phyloP scores from a whole-genome alignment of 2,329 filamentous ascomycete genomes.

The Cytospora mali region DNA sequence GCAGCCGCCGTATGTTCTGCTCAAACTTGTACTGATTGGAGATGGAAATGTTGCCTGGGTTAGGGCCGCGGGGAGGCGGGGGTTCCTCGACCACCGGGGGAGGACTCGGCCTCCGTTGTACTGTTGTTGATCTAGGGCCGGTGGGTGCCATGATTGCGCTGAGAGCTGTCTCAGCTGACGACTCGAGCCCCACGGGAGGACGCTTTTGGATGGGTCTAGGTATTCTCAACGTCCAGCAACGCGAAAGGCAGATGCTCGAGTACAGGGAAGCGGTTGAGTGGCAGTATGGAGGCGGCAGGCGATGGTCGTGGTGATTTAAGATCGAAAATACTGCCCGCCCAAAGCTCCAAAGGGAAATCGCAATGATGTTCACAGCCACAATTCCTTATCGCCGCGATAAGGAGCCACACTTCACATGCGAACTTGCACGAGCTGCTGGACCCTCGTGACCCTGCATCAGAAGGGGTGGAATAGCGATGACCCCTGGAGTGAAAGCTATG shows the following conservation, averaged over 20 bases:
- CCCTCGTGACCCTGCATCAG: background rate
- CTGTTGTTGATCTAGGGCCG: constrained; percentile 20
- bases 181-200: background rate
- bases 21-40: constrained; percentile 78
- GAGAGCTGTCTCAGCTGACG: background rate
- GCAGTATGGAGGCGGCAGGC: background rate
- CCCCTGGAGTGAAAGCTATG: background rate
- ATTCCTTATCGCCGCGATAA: background rate
- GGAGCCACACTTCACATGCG: constrained; percentile 17
- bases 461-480: too few relatives aligned
- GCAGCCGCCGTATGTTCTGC: constrained; percentile 73
- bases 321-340: background rate
- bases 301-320: background rate
- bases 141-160: constrained; percentile 23
- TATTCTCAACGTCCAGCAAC: background rate
- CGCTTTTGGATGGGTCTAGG: background rate
- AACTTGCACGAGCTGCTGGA: background rate
- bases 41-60: constrained; percentile 52
- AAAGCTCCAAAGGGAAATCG: constrained; percentile 1
- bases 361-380: background rate
- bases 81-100: constrained; percentile 18
- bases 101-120: constrained; percentile 22
- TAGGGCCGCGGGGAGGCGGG: constrained; percentile 41
- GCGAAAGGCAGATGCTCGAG: background rate
- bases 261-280: background rate